These are phyloP conservation scores for Claviceps paspali DNA, from an alignment of 2,329 filamentous ascomycete species.

Conservation along the genomic window DNA sequence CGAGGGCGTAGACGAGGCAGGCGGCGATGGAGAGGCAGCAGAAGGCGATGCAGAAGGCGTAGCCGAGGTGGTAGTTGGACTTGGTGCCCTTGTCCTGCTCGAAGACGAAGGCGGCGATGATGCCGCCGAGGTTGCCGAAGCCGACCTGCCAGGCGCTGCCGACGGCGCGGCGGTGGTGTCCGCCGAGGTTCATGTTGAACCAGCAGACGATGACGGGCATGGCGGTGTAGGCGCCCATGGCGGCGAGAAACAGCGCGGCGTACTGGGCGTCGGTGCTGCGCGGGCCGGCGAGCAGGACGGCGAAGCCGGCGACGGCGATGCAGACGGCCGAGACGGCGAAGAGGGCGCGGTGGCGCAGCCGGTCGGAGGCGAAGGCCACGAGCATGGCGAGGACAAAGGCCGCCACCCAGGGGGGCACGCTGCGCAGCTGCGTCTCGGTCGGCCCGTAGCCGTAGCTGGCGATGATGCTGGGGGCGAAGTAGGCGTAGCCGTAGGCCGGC, in stretches of 20 bases:
- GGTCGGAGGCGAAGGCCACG: slow-evolving; percentile 58
- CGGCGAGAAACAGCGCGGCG: slow-evolving; percentile 65
- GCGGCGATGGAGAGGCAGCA: slow-evolving; percentile 42
- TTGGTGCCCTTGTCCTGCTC: slow-evolving; percentile 48
- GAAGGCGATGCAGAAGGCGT: slow-evolving; percentile 54
- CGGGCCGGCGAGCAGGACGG: slow-evolving; percentile 57
- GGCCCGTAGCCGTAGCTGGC: slow-evolving; percentile 45
- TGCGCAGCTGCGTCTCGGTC: slow-evolving; percentile 42
- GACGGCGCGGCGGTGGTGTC: slow-evolving; percentile 54
- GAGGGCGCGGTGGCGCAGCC: slow-evolving; percentile 53
- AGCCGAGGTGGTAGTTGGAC: slow-evolving; percentile 59
- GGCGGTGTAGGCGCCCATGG: slow-evolving; percentile 67
- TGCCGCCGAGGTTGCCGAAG: slow-evolving; percentile 67
- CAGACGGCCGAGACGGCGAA: slow-evolving; percentile 57
- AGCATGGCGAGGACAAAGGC: slow-evolving; percentile 70
- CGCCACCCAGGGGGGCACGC: slow-evolving; percentile 44
- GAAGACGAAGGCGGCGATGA: slow-evolving; percentile 61
- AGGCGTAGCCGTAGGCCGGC: slow-evolving; percentile 63
- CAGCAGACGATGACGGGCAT: slow-evolving; percentile 79
- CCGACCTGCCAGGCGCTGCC: slow-evolving; percentile 65
- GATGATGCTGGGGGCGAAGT: slow-evolving; percentile 62
- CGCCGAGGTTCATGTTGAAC: slow-evolving; percentile 68
- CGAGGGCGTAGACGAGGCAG: slow-evolving; percentile 43
- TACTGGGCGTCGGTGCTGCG: slow-evolving; percentile 55
- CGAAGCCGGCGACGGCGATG: slow-evolving; percentile 59